These are phyloP conservation scores for Citrus sinensis DNA, from an alignment of 345 rosid species.

Conservation along the genomic window DVS_A1.0 CM039165.1:1443001-1443500, in stretches of 20 bases:
- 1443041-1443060: slow-evolving; percentile 54
- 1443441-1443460: slow-evolving; percentile 14
- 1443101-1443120: slow-evolving; percentile 68
- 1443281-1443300: slow-evolving; percentile 33
- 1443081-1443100: slow-evolving; percentile 64
- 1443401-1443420: slow-evolving; percentile 33
- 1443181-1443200: slow-evolving; percentile 43
- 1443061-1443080: slow-evolving; percentile 53
- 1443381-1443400: slow-evolving; percentile 44
- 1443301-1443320: slow-evolving; percentile 59
- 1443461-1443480: slow-evolving; percentile 43
- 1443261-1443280: slow-evolving; percentile 38
- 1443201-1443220: slow-evolving; percentile 35
- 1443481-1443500: slow-evolving; percentile 67
- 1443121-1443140: slow-evolving; percentile 35
- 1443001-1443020: slow-evolving; percentile 46
- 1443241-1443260: slow-evolving; percentile 50
- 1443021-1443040: slow-evolving; percentile 35
- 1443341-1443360: slow-evolving; percentile 48
- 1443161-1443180: slow-evolving; percentile 39
- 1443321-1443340: slow-evolving; percentile 46
- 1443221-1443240: slow-evolving; percentile 45
- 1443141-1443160: slow-evolving; percentile 37
- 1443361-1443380: slow-evolving; percentile 37
- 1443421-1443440: slow-evolving; percentile 16